Conservation (phyloP, 768 basidiomycete species). For the Podaxis sp. region DNA sequence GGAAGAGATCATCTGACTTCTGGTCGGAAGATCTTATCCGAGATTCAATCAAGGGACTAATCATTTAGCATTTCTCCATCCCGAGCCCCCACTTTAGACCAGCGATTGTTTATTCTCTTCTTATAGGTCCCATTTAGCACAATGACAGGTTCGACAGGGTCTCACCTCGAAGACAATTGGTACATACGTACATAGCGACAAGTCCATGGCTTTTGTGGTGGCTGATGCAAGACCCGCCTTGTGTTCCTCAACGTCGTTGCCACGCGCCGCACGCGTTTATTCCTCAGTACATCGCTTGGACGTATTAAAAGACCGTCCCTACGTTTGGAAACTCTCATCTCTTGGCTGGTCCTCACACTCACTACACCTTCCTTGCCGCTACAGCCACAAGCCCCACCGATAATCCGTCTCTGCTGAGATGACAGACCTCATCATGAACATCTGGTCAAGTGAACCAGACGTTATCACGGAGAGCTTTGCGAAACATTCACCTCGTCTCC, state of each 20-base stretch:
- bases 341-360: neutral
- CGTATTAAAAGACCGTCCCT: neutral
- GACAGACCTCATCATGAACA: neutral
- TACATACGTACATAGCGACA: neutral
- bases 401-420: neutral
- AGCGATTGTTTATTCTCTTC: neutral
- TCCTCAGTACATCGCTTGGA: neutral
- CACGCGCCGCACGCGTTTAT: constrained; percentile 4
- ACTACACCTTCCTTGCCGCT: neutral
- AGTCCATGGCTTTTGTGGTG: neutral
- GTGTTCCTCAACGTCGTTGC: constrained; percentile 1
- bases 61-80: neutral
- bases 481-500: neutral
- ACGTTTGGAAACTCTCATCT: neutral
- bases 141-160: neutral
- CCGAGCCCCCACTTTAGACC: neutral
- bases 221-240: neutral
- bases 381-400: neutral
- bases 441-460: constrained; percentile 11
- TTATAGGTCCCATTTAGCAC: neutral
- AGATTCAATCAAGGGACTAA: neutral
- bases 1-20: neutral
- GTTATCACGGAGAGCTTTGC: neutral
- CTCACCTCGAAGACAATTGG: neutral
- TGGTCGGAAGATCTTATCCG: neutral